These are phyloP conservation scores for Candida fluviatilis DNA, from an alignment of 805 yeast species.

Conservation along the genomic window DNA sequence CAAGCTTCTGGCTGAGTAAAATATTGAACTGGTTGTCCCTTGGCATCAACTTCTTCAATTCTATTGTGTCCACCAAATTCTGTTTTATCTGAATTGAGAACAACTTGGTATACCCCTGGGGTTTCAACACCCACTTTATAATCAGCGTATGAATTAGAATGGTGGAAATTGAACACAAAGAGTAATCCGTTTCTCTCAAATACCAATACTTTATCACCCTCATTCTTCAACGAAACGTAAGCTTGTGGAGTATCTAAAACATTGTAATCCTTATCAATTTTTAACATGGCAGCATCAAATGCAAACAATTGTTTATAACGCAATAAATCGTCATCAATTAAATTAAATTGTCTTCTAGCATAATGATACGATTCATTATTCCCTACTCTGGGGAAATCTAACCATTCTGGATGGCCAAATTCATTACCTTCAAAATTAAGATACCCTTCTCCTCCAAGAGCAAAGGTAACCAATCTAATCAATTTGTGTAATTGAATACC, in stretches of 20 bases:
- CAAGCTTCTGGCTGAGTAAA: constrained; percentile 73
- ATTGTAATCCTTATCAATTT: constrained; percentile 61
- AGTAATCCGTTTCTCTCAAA: constrained; percentile 84
- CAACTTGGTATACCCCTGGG: constrained; percentile 71
- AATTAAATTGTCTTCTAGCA: constrained; percentile 91
- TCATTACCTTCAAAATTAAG: constrained; percentile 96
- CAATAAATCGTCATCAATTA: constrained; percentile 73
- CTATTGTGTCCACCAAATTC: constrained; percentile 82
- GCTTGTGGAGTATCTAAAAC: constrained; percentile 73
- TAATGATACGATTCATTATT: constrained; percentile 87
- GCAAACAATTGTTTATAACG: constrained; percentile 72
- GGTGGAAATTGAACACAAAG: constrained; percentile 89
- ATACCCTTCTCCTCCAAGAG: constrained; percentile 96
- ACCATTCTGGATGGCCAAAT: constrained; percentile 99
- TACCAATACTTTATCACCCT: constrained; percentile 81
- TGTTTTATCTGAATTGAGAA: constrained; percentile 67
- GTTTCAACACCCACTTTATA: constrained; percentile 86
- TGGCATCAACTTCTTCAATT: constrained; percentile 42
- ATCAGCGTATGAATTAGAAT: constrained; percentile 75
- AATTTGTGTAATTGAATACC: constrained; percentile 89
- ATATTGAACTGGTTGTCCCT: constrained; percentile 42
- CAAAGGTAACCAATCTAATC: constrained; percentile 81
- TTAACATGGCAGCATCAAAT: constrained; percentile 87
- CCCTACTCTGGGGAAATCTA: constrained; percentile 92
- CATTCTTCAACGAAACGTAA: constrained; percentile 83